Conservation (phyloP, 1,284 basidiomycete genomes). For the Inonotus hispidus region DNA sequence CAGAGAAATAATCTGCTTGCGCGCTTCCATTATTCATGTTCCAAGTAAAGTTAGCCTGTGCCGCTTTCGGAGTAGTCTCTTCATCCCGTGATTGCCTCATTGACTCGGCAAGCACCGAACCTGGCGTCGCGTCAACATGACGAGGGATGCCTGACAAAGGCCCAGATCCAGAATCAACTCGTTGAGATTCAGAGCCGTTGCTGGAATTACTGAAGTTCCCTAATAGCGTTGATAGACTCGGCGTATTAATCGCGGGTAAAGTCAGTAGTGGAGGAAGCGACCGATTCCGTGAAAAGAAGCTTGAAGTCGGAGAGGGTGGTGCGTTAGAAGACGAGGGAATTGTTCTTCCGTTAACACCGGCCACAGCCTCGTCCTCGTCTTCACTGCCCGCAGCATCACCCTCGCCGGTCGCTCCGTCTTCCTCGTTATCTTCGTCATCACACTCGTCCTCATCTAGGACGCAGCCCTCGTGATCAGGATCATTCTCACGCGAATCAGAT, state of each 20-base stretch:
- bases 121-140: background rate
- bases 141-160: background rate
- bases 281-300: background rate
- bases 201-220: background rate
- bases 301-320: background rate
- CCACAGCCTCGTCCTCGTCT: constrained; percentile 28
- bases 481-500: constrained; percentile 28
- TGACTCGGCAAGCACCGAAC: background rate
- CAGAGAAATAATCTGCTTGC: constrained; percentile 3
- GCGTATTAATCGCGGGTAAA: background rate
- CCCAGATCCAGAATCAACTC: background rate
- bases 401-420: constrained; percentile 15
- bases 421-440: constrained; percentile 32
- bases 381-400: constrained; percentile 22
- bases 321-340: background rate
- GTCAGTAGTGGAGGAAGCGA: background rate
- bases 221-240: background rate
- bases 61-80: constrained; percentile 10
- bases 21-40: constrained; percentile 2
- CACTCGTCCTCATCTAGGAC: constrained; percentile 34
- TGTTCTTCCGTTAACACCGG: constrained; percentile 20
- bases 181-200: background rate
- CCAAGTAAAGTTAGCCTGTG: background rate
- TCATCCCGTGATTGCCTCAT: background rate
- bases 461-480: constrained; percentile 34